phyloP scores from a whole-genome alignment of 208 protist genomes.

The Herpetomonas tarakana region DNA sequence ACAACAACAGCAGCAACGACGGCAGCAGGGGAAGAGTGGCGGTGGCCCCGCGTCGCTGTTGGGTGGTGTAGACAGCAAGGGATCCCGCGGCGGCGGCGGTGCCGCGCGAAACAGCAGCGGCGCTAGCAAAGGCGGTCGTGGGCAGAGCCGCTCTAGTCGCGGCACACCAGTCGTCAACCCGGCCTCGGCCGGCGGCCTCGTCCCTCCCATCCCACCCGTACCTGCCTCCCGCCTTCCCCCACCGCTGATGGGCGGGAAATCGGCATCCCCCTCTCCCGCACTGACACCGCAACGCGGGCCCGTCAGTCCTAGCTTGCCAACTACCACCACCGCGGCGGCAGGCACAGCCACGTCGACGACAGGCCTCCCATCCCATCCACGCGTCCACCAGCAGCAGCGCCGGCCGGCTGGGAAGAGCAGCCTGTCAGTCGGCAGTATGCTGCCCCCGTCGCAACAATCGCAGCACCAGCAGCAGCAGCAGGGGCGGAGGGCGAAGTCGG shows the following conservation, averaged over 20 bases:
- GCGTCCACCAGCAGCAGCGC: too few species aligned
- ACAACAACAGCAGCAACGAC: slow-evolving; percentile 1
- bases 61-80: too few species aligned
- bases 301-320: neutral
- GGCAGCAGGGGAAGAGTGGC: too few species aligned
- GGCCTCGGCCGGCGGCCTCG: neutral
- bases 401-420: neutral
- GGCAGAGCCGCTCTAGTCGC: neutral
- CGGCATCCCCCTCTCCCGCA: neutral
- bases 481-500: neutral
- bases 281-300: neutral
- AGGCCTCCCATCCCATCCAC: too few species aligned
- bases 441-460: neutral
- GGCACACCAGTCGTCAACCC: neutral
- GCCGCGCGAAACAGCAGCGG: too few species aligned
- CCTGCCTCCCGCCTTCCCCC: neutral
- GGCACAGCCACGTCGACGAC: slow-evolving; percentile 1
- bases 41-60: too few species aligned
- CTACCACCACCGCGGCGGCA: neutral
- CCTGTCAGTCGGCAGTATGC: neutral
- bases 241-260: neutral
- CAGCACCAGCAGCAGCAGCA: too few species aligned
- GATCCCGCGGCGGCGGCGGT: too few species aligned
- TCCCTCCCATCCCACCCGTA: neutral
- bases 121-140: neutral